Conservation (phyloP, 2,329 filamentous ascomycete species). For the Diaporthe citriasiana region DNA sequence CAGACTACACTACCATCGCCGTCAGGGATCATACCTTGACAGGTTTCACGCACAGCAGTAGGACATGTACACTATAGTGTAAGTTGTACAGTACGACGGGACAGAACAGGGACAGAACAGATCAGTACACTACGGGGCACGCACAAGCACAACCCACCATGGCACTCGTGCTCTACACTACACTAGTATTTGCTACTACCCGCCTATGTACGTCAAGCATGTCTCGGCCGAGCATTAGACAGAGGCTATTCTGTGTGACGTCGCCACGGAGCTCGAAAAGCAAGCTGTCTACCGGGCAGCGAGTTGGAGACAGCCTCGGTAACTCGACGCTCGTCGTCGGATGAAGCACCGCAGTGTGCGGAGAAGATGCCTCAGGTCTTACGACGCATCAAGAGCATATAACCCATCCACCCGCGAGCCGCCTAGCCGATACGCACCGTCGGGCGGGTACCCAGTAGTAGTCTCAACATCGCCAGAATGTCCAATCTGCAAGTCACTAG, state of each 20-base stretch:
- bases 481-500: background rate
- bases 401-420: background rate
- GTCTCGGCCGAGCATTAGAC: constrained; percentile 1
- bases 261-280: background rate
- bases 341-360: constrained; percentile 12
- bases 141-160: constrained; percentile 18
- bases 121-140: background rate
- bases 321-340: background rate
- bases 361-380: background rate
- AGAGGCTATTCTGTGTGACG: constrained; percentile 25
- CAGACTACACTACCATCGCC: background rate
- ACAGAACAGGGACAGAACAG: too few species aligned
- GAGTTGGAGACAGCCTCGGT: constrained; percentile 19
- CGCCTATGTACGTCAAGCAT: background rate
- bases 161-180: constrained; percentile 9
- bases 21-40: constrained; percentile 30
- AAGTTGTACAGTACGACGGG: background rate
- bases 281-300: too few species aligned
- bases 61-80: too few species aligned
- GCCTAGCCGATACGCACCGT: background rate
- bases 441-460: background rate
- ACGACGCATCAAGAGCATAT: background rate
- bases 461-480: background rate
- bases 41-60: constrained; percentile 12
- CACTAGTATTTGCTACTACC: background rate